Percentiles rank a stretch among this genome's conserved stretches.
Evolutionary conservation across 1,284 basidiomycete species (phyloP).

Genomic region (Xanthoconium separans): DNA sequence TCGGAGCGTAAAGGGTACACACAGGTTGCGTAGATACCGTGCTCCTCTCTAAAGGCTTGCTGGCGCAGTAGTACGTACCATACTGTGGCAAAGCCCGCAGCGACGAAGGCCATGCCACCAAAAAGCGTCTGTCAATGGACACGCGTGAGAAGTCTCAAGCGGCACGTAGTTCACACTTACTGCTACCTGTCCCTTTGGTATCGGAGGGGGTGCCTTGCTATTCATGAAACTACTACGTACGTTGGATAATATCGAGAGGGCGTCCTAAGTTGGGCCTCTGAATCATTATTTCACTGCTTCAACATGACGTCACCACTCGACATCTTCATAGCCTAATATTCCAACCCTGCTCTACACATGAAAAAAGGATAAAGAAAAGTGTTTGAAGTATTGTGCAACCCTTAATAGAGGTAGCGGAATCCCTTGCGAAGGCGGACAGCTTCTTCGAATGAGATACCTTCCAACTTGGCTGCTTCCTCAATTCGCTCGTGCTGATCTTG

Average conservation of each 20-base stretch:
- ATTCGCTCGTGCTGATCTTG: conserved; percentile 42
- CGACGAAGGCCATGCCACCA: conserved; percentile 20
- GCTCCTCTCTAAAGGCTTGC: conserved; percentile 19
- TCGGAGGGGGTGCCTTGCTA: conserved; percentile 5
- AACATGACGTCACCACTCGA: no score
- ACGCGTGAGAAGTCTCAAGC: no score
- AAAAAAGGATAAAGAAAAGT: no score
- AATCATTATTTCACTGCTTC: no score
- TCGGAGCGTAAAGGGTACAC: not conserved
- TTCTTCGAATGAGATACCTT: conserved; percentile 51
- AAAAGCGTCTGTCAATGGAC: conserved; percentile 20
- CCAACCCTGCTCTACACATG: no score
- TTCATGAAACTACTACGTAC: conserved; percentile 10
- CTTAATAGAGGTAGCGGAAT: conserved; percentile 41
- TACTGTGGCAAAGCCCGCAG: conserved; percentile 11
- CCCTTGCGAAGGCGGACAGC: conserved; percentile 49
- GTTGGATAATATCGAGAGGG: not conserved
- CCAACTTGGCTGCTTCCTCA: conserved; percentile 48
- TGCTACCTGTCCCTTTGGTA: conserved; percentile 9
- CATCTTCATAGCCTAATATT: no score
- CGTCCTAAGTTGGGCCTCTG: no score
- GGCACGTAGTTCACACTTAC: not conserved
- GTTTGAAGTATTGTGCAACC: no score
- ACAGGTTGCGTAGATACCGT: conserved; percentile 15
- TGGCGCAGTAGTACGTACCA: conserved; percentile 20